These are phyloP conservation scores for Trichocomaceae sp. DNA, from an alignment of 2,329 filamentous ascomycete species.

Conservation along the genomic window DNA sequence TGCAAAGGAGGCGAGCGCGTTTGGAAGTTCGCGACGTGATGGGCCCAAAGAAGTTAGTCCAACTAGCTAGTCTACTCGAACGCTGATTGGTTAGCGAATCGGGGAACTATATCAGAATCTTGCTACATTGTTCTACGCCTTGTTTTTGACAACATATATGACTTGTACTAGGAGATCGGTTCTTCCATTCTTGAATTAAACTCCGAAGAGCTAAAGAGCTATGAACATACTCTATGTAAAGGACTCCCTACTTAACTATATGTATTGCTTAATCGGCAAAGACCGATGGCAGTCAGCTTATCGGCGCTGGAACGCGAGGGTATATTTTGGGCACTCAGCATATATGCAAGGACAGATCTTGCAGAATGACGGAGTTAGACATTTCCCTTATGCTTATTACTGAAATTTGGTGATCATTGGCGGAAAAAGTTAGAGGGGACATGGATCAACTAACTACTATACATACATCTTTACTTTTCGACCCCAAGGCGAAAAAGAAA, in stretches of 20 bases:
- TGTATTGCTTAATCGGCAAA: not conserved
- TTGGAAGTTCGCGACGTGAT: not conserved
- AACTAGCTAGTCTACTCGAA: not conserved
- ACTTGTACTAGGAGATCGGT: not conserved
- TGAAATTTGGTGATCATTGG: not conserved
- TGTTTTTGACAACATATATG: not conserved
- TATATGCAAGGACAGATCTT: not conserved
- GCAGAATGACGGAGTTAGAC: not conserved
- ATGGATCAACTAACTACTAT: slow-evolving; percentile 18
- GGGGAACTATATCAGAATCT: not conserved
- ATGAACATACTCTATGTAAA: not conserved
- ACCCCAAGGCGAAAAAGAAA: slow-evolving; percentile 40
- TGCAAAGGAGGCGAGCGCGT: not conserved
- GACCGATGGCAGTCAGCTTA: not conserved
- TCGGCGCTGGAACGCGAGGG: not conserved
- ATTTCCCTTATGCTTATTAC: not conserved
- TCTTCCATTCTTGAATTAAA: not conserved
- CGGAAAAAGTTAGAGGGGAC: not conserved
- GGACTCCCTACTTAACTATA: no score
- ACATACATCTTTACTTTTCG: slow-evolving; percentile 46
- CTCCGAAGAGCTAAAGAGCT: not conserved
- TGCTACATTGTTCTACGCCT: not conserved
- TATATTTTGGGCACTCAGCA: not conserved
- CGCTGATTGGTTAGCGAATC: not conserved
- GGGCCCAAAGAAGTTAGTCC: not conserved